Evolutionary conservation across 768 basidiomycete species (phyloP).

Genomic region (Suillus tomentosus): DNA sequence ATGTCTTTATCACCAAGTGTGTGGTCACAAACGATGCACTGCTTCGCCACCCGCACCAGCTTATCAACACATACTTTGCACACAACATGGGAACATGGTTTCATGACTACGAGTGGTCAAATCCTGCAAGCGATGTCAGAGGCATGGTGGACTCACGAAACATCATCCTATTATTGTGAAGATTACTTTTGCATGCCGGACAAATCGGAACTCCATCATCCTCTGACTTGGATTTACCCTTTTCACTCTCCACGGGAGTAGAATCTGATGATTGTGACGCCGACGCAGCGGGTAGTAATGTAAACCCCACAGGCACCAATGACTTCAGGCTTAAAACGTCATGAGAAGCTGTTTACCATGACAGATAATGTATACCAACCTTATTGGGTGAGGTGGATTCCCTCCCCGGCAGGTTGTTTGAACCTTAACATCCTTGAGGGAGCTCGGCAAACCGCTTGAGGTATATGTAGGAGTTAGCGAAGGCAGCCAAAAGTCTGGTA

Average conservation of each 20-base stretch:
- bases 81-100: slow-evolving; percentile 87
- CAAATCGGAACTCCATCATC: slow-evolving; percentile 71
- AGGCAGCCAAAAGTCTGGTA: slow-evolving; percentile 98
- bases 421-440: slow-evolving; percentile 78
- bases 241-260: slow-evolving; percentile 37
- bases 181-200: slow-evolving; percentile 81
- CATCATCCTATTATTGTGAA: slow-evolving; percentile 77
- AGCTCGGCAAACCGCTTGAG: slow-evolving; percentile 59
- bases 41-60: slow-evolving; percentile 73
- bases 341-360: slow-evolving; percentile 7
- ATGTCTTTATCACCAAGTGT: slow-evolving; percentile 67
- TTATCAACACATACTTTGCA: slow-evolving; percentile 92
- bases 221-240: slow-evolving; percentile 45
- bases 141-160: slow-evolving; percentile 51
- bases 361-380: slow-evolving; percentile 54
- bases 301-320: slow-evolving; percentile 80
- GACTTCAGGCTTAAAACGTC: slow-evolving; percentile 66
- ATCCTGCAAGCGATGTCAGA: not conserved
- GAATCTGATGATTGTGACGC: slow-evolving; percentile 41
- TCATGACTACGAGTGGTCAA: slow-evolving; percentile 56
- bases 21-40: slow-evolving; percentile 87
- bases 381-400: slow-evolving; percentile 72
- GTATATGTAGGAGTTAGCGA: slow-evolving; percentile 85
- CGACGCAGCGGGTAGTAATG: slow-evolving; percentile 46
- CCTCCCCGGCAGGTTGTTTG: slow-evolving; percentile 89